A percentile compares a stretch with the other conserved stretches of the same genome.
These are phyloP conservation scores for Pholiota molesta DNA, from an alignment of 768 basidiomycete genomes.

Conservation along the genomic window DNA sequence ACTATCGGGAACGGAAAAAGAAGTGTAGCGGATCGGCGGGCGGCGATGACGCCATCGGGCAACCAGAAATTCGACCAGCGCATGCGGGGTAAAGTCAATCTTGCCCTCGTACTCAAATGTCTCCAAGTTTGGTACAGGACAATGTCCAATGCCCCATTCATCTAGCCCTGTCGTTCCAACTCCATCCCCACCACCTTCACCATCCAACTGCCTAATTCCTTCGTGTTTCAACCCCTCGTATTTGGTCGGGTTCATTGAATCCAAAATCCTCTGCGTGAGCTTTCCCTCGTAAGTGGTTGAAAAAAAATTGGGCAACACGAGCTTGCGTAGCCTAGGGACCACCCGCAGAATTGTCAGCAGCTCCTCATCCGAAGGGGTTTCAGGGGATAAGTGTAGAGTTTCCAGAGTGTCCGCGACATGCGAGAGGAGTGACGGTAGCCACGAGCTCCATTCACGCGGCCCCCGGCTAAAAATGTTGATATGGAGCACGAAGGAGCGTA, in stretches of 20 bases:
- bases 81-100: neutral
- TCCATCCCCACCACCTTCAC: too few species aligned
- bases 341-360: conserved; percentile 17
- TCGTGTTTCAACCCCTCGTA: neutral
- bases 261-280: conserved; percentile 15
- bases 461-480: too few species aligned
- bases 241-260: conserved; percentile 14
- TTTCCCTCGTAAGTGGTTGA: neutral
- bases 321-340: conserved; percentile 13
- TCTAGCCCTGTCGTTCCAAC: too few species aligned
- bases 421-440: conserved; percentile 13
- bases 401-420: conserved; percentile 15
- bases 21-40: too few species aligned
- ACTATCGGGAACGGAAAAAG: too few species aligned
- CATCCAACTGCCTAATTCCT: neutral
- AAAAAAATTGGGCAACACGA: conserved; percentile 8
- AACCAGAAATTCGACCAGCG: conserved; percentile 16
- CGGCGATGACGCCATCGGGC: neutral
- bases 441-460: conserved; percentile 1
- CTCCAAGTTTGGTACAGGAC: neutral
- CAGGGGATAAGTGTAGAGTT: conserved; percentile 15
- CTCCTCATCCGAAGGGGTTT: conserved; percentile 11
- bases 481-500: conserved; percentile 17
- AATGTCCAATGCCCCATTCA: neutral
- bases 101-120: neutral